Percentiles rank a stretch among this genome's conserved stretches.
These are phyloP conservation scores for Alternaria brassicae DNA, from an alignment of 2,329 filamentous ascomycete species.

Conservation along the genomic window DNA sequence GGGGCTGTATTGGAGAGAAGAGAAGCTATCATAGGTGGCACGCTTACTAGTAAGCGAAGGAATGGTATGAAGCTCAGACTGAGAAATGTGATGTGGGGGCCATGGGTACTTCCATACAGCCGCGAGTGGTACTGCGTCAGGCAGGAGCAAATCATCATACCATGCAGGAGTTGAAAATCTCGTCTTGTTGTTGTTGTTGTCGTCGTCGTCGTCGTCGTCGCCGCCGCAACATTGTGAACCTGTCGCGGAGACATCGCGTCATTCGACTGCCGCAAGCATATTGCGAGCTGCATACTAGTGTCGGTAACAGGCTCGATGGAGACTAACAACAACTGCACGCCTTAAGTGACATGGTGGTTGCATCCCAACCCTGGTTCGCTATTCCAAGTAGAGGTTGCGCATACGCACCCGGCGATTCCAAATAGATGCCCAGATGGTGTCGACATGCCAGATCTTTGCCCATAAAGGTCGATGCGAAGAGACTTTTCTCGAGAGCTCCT, in stretches of 20 bases:
- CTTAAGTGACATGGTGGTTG: background rate
- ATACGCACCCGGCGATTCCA: background rate
- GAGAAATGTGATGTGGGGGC: constrained; percentile 30
- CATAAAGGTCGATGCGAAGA: background rate
- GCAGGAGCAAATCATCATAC: background rate
- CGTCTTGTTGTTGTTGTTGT: no score
- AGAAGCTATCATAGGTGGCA: constrained; percentile 41
- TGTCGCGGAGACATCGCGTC: background rate
- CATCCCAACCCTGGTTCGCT: background rate
- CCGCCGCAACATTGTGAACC: background rate
- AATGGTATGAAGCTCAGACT: constrained; percentile 49
- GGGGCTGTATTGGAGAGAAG: constrained; percentile 50
- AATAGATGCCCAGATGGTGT: background rate
- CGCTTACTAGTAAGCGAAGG: constrained; percentile 49
- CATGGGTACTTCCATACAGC: background rate
- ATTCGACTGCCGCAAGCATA: background rate
- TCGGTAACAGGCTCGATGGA: background rate
- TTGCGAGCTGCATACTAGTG: background rate
- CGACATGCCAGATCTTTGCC: background rate
- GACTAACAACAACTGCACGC: background rate
- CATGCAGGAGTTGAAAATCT: background rate
- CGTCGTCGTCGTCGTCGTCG: no score
- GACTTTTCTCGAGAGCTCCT: background rate
- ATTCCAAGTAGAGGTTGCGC: background rate
- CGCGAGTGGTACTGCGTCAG: background rate